Evolutionary conservation across 805 yeast genomes (phyloP), one percentile per base, ranked within the genome.

Genomic region (Grigorovia transvaalensis): DNA sequence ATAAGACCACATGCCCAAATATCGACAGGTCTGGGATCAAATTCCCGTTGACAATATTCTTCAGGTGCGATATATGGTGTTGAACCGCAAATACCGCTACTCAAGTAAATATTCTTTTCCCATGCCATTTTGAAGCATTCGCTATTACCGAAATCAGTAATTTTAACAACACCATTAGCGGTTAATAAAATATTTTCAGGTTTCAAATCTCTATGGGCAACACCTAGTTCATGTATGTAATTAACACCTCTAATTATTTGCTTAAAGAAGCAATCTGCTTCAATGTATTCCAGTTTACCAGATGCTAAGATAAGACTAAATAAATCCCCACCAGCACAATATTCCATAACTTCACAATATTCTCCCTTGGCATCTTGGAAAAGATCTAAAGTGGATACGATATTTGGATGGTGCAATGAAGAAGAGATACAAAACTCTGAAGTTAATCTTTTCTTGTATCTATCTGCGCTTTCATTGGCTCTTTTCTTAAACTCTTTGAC

Each of bases 1-100:
- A 88, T 88, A 11, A 88, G 91, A 48, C 96, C 96, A 71, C 95
- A 87, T 0, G 96, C 82, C 96, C 96, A 88, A 41, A 88, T 80
- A 69, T 88, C 96, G 7, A 85, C 85, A 40, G 85, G 76, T 52
- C 96, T 70, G 1, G 95, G 85, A 68, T 88, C 96, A 67, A 86
- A 88, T 60, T 80, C 81, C 43, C 76, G 71, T 2, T 77, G 73
- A 49, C 62, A 56, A 65, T 81, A 85, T 57, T 85, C 93, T 68
- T 88, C 96, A 0, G 96, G 96, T 0, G 96, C 95, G 61, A 89
- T 86, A 66, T 88, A 88, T 2, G 96, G 96, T 8, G 85, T 80
- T 0, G 93, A 84, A 9, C 96, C 96, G 67, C 89, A 84, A 7
- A 87, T 74, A 5, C 95, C 95, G 48, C 80, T 81, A 61, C 85